A percentile compares a stretch with the other conserved stretches of the same genome.
These are phyloP conservation scores for Emmonsia crescens DNA, from an alignment of 2,329 filamentous ascomycete species.

Conservation along the genomic window DNA sequence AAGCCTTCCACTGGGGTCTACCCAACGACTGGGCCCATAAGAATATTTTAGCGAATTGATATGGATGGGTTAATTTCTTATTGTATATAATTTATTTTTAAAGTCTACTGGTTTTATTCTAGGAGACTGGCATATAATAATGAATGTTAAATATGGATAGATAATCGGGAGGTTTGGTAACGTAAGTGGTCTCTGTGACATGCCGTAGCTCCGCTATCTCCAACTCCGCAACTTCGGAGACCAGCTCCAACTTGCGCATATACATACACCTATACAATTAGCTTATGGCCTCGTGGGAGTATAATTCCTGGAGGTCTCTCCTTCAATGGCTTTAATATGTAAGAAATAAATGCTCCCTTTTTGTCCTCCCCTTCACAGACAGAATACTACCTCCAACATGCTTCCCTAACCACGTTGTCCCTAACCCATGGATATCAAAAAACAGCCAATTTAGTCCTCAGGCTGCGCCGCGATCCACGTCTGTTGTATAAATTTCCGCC, in stretches of 20 bases:
- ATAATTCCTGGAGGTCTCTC: constrained; percentile 18
- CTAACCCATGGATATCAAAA: not conserved
- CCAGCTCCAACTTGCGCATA: not conserved
- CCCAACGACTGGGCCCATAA: constrained; percentile 59
- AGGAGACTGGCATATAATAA: not conserved
- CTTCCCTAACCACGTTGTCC: not conserved
- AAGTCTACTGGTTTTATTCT: not conserved
- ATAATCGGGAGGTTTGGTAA: constrained; percentile 11
- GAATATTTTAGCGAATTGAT: constrained; percentile 1
- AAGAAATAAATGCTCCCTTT: constrained; percentile 13
- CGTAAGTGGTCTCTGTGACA: constrained; percentile 22
- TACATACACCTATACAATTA: constrained; percentile 2
- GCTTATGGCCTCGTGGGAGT: constrained; percentile 14
- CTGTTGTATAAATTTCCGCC: constrained; percentile 64
- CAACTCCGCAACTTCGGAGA: constrained; percentile 1
- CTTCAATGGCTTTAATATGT: constrained; percentile 33
- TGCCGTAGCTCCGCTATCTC: constrained; percentile 20
- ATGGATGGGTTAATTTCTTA: constrained; percentile 4
- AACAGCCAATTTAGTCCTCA: constrained; percentile 29
- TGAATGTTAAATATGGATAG: not conserved
- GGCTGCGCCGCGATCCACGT: constrained; percentile 66
- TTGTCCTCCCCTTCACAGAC: not conserved
- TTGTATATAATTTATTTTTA: constrained; percentile 3
- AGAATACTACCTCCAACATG: not conserved
- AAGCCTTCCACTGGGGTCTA: constrained; percentile 47